phyloP scores from a whole-genome alignment of 352 stramenopile species.

The Pythium dissimile region DNA sequence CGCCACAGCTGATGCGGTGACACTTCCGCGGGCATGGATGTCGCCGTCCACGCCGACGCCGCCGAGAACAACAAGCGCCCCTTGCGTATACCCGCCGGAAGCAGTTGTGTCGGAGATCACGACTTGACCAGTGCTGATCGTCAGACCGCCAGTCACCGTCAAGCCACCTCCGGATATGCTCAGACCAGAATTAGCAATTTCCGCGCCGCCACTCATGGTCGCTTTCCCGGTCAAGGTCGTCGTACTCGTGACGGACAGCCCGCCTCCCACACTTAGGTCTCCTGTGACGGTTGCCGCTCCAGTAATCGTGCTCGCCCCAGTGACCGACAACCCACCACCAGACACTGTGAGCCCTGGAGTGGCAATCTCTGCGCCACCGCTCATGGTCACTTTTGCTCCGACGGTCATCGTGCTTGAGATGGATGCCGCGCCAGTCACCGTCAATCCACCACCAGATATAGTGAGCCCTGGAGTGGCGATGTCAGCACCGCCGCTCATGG shows the following conservation, averaged over 20 bases:
- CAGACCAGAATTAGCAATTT: background rate
- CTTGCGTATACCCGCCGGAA: conserved; percentile 13
- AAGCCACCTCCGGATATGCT: background rate
- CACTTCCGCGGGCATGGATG: conserved; percentile 24
- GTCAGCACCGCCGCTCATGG: background rate
- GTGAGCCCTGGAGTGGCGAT: background rate
- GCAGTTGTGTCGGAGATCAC: background rate
- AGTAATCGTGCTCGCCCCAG: conserved; percentile 18
- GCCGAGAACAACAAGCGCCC: conserved; percentile 38
- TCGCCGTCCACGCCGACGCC: conserved; percentile 30
- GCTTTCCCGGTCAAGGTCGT: background rate
- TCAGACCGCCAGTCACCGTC: conserved; percentile 12
- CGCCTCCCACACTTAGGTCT: background rate
- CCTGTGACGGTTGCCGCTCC: background rate
- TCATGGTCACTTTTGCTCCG: background rate
- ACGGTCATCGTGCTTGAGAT: background rate
- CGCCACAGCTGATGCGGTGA: conserved; percentile 5
- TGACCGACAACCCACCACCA: background rate
- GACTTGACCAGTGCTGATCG: background rate
- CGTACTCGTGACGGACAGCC: background rate
- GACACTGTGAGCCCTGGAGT: background rate
- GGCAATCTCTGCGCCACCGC: background rate
- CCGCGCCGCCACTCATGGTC: background rate
- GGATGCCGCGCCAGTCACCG: too few relatives aligned
- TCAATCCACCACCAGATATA: too few relatives aligned